Evolutionary conservation across 1,284 basidiomycete species (phyloP).

Genomic region (Porogramme epimiltina): DNA sequence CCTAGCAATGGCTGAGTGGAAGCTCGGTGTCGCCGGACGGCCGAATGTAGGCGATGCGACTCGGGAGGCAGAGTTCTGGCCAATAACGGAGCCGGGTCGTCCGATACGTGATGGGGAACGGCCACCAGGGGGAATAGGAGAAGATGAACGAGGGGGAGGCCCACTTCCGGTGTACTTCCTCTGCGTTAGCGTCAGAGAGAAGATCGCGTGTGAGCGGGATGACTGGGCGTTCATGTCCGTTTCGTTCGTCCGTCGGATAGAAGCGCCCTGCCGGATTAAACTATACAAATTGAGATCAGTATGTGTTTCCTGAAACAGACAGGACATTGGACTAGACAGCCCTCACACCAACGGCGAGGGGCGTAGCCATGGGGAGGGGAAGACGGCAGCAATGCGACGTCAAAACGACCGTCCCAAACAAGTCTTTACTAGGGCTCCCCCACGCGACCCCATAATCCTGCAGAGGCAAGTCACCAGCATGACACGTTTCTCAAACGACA

Average conservation of each 20-base stretch:
- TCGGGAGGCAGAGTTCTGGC: slow-evolving; percentile 43
- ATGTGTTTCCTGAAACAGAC: not conserved
- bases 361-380: too few relatives aligned
- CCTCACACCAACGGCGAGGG: too few relatives aligned
- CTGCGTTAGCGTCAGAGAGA: slow-evolving; percentile 92
- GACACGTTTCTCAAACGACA: too few relatives aligned
- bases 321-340: too few relatives aligned
- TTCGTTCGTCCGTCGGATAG: slow-evolving; percentile 92
- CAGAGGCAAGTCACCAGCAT: too few relatives aligned
- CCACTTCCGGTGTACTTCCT: slow-evolving; percentile 75
- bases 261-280: slow-evolving; percentile 83
- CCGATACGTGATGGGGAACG: slow-evolving; percentile 79
- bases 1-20: slow-evolving; percentile 69
- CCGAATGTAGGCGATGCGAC: slow-evolving; percentile 76
- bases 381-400: too few relatives aligned
- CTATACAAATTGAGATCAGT: slow-evolving; percentile 37
- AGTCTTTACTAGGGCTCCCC: too few relatives aligned
- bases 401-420: too few relatives aligned
- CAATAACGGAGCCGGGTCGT: slow-evolving; percentile 73
- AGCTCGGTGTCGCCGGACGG: slow-evolving; percentile 75
- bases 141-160: slow-evolving; percentile 69
- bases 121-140: slow-evolving; percentile 68
- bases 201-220: slow-evolving; percentile 98
- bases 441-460: too few relatives aligned
- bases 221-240: slow-evolving; percentile 99